Evolutionary conservation across 2,329 filamentous ascomycete species (phyloP), one percentile per base, ranked within the genome.

Genomic region (Dactylellina parvicollis): DNA sequence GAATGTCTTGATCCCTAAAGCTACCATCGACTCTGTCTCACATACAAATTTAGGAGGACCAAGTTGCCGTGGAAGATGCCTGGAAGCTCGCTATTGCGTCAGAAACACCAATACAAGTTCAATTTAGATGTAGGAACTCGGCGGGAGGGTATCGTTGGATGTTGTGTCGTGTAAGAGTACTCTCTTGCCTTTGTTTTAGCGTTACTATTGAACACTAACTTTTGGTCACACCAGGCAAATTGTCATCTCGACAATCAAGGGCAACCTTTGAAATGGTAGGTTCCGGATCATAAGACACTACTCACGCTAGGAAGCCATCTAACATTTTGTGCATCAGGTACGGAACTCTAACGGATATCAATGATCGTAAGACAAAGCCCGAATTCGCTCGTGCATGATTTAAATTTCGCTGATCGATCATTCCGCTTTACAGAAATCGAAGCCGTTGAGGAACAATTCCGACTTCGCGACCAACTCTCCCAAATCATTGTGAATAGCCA

Each of bases 121-220:
- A 94, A 77, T 92, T 92, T 75, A 86, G 91, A 38, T 91, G 88
- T 73, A 85, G 82, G 55, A 87, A 85, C 66, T 85, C 85, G 54
- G 85, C 89, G 30, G 91, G 90, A 0, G 85, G 89, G 64, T 93
- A 88, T 86, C 84, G 90, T 59, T 94, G 91, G 91, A 92, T 92
- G 84, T 82, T 94, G 1, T 90, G 88, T 9, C 85, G 90, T 44
- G 91, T 74, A 74, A 56, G 59, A 38, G 3, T 34, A 8, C 20
- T 46, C 18, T 12, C 12, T 28, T 20, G 16, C 36, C 36, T 30
- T 4, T n/a, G 20, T 10, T n/a, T 30, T 18, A 12, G 28, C 3
- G n/a, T n/a, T n/a, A n/a, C n/a, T n/a, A n/a, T n/a, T n/a, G n/a
- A n/a, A n/a, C n/a, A 20, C 52, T 56, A 18, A 56, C 36, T 4